Evolutionary conservation across 495 filamentous ascomycete species (phyloP).

Genomic region (Penicillium tannophilum): DNA sequence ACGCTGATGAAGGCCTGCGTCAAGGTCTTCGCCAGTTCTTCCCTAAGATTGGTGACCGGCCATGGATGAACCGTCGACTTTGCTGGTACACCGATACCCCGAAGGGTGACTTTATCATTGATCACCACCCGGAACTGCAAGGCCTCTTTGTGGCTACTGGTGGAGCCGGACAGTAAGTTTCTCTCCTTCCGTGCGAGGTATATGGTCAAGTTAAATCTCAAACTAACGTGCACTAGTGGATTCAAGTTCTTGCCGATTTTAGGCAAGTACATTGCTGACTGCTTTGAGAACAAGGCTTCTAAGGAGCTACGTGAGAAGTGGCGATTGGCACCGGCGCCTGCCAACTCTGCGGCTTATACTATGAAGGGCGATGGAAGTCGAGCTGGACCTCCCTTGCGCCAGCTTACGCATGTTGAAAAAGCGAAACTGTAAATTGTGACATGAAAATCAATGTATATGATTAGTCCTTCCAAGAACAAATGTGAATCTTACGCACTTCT

Average conservation of each 20-base stretch:
- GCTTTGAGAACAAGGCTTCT: constrained; percentile 52
- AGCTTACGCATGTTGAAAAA: constrained; percentile 26
- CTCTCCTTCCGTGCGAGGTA: not conserved
- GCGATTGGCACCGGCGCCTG: constrained; percentile 40
- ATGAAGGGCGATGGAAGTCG: constrained; percentile 39
- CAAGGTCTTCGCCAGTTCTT: constrained; percentile 59
- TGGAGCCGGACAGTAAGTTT: constrained; percentile 66
- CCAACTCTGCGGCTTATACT: constrained; percentile 8
- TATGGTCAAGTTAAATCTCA: not conserved
- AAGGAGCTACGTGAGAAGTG: constrained; percentile 60
- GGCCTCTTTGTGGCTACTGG: constrained; percentile 75
- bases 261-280: constrained; percentile 68
- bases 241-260: constrained; percentile 84
- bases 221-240: constrained; percentile 37
- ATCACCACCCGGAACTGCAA: constrained; percentile 62
- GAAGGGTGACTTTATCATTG: constrained; percentile 72
- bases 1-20: constrained; percentile 60
- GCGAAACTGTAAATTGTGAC: constrained; percentile 24
- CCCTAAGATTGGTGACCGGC: constrained; percentile 58
- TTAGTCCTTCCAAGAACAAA: not conserved
- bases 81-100: constrained; percentile 63
- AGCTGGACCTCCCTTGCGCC: constrained; percentile 33
- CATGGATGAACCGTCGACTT: constrained; percentile 52
- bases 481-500: not conserved
- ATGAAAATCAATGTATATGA: not conserved